Percentiles rank a stretch among this genome's conserved stretches.
phyloP scores from a whole-genome alignment of 225 moss, liverwort and hornwort species.

The Antitrichia curtipendula region DNA sequence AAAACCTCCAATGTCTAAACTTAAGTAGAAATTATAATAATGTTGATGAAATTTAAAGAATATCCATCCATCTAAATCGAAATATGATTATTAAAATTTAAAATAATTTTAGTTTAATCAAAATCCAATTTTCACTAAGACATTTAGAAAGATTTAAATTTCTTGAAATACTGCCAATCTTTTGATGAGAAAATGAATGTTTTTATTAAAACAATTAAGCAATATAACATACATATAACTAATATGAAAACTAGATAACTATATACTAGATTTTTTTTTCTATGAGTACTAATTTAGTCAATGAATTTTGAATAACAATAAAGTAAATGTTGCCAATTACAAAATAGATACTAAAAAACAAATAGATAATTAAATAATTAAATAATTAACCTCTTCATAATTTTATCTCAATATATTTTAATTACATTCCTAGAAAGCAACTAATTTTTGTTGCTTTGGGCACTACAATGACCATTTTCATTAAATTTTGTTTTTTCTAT shows the following conservation, averaged over 20 bases:
- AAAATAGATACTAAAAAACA: not conserved
- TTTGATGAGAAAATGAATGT: not conserved
- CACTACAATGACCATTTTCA: no score
- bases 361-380: not conserved
- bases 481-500: no score
- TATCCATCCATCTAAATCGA: not conserved
- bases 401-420: not conserved
- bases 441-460: no score
- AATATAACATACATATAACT: no score
- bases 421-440: no score
- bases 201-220: not conserved
- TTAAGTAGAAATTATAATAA: not conserved
- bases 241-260: no score
- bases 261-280: no score
- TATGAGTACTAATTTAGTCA: not conserved
- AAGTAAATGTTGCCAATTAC: no score
- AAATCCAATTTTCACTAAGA: no score
- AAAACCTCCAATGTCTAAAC: not conserved
- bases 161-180: not conserved
- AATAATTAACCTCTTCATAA: accelerated
- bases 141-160: not conserved
- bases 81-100: not conserved
- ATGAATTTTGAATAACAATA: not conserved
- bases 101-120: not conserved
- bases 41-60: not conserved